These are phyloP conservation scores for Lizonia empirigonia DNA, from an alignment of 2,329 filamentous ascomycete species.

Conservation along the genomic window DNA sequence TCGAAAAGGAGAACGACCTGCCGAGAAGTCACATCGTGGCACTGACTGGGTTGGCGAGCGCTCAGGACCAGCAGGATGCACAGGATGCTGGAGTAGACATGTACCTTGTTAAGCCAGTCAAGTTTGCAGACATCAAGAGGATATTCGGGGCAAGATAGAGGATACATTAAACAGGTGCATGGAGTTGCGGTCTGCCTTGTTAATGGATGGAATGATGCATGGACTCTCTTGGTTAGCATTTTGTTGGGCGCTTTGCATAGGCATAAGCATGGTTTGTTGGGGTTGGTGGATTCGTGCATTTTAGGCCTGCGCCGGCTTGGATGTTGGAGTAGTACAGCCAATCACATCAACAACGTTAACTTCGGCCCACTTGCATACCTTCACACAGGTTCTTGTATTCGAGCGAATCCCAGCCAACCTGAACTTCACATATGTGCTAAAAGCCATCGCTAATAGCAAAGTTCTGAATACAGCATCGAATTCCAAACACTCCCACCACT, in stretches of 20 bases:
- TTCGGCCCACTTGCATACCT: too few species aligned
- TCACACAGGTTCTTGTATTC: too few species aligned
- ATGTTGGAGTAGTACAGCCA: too few species aligned
- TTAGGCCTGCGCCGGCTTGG: too few species aligned
- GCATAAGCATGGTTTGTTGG: constrained; percentile 1
- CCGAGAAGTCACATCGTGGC: constrained; percentile 40
- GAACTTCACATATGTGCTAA: too few species aligned
- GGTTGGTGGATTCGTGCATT: constrained; percentile 6
- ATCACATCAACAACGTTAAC: too few species aligned
- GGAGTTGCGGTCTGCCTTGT: background rate
- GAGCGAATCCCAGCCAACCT: too few species aligned
- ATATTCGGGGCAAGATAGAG: constrained; percentile 25
- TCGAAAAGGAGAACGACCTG: constrained; percentile 32
- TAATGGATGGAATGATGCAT: background rate
- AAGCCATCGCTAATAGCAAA: too few species aligned
- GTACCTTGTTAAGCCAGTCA: constrained; percentile 49
- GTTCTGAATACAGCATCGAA: too few species aligned
- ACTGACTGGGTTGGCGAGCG: constrained; percentile 46
- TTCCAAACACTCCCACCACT: too few species aligned
- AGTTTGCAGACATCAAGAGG: constrained; percentile 42
- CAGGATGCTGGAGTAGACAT: constrained; percentile 45
- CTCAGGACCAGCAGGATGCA: constrained; percentile 43
- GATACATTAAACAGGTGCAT: background rate
- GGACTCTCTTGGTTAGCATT: background rate
- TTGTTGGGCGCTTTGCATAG: background rate